Percentiles rank a stretch among this genome's conserved stretches.
Conservation (phyloP, 202 grass and related monocot genomes). For the Eragrostis tef region DNA sequence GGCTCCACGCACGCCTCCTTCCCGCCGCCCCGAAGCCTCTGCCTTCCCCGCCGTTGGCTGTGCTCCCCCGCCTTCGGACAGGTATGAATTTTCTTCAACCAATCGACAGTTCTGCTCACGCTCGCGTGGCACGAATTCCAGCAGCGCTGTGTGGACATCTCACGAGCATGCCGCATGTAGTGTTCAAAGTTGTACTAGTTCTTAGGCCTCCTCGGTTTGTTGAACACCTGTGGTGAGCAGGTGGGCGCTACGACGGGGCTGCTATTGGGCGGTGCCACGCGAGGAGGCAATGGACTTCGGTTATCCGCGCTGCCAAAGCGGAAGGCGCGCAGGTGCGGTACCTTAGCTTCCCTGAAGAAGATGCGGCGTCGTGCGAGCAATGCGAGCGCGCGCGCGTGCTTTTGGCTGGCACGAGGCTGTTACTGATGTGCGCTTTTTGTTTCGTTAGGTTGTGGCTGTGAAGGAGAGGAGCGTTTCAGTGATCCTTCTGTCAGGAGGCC, state of each 20-base stretch:
- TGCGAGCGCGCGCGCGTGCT: background rate
- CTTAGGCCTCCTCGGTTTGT: background rate
- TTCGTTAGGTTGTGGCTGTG: constrained; percentile 56
- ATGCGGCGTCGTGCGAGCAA: background rate
- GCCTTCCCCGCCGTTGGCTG: background rate
- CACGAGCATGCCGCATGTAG: background rate
- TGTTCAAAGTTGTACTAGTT: background rate
- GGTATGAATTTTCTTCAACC: constrained; percentile 42
- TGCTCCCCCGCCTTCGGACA: constrained; percentile 32
- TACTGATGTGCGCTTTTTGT: constrained; percentile 17
- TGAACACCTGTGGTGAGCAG: constrained; percentile 47
- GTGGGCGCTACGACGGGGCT: constrained; percentile 33
- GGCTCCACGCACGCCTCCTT: constrained; percentile 36
- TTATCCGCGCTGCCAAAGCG: constrained; percentile 33
- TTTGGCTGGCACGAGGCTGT: background rate
- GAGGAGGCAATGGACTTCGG: constrained; percentile 37
- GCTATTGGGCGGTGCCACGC: background rate
- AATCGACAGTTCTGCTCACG: background rate
- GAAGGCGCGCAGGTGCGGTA: constrained; percentile 48
- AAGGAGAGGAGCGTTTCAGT: constrained; percentile 92
- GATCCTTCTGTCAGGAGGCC: constrained; percentile 84
- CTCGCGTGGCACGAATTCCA: background rate
- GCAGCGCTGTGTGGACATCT: background rate
- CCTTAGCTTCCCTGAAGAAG: background rate
- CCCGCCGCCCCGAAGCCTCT: background rate